phyloP scores from a whole-genome alignment of 2,329 filamentous ascomycete species.

The Pseudophaeomoniella oleicola region DNA sequence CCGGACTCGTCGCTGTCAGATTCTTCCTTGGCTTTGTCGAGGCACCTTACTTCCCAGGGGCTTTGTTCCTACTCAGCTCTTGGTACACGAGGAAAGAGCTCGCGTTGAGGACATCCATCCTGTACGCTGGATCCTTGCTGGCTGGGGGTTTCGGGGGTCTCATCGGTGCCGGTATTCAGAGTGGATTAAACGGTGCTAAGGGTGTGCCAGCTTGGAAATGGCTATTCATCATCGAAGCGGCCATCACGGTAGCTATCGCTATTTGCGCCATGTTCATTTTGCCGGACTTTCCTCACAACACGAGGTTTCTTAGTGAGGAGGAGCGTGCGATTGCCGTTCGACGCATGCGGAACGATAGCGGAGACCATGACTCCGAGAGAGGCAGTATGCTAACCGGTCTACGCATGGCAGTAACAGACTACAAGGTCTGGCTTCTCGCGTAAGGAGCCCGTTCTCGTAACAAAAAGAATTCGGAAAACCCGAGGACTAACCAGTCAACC shows the following conservation, averaged over 20 bases:
- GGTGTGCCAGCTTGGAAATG: slow-evolving; percentile 46
- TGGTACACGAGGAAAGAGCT: slow-evolving; percentile 52
- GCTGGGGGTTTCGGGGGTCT: slow-evolving; percentile 47
- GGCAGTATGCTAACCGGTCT: slow-evolving; percentile 25
- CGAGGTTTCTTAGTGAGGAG: slow-evolving; percentile 12
- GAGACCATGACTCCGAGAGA: slow-evolving; percentile 24
- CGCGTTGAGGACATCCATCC: slow-evolving; percentile 35
- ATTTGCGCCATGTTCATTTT: slow-evolving; percentile 25
- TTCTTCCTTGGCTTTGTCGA: slow-evolving; percentile 26
- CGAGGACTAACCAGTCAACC: slow-evolving; percentile 13
- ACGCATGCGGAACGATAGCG: slow-evolving; percentile 29
- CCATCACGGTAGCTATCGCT: slow-evolving; percentile 28
- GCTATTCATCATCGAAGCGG: slow-evolving; percentile 44
- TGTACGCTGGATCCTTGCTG: slow-evolving; percentile 46
- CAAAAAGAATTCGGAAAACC: not conserved
- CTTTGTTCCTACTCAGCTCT: slow-evolving; percentile 47
- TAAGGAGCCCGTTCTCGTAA: slow-evolving; percentile 1
- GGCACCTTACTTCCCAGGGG: slow-evolving; percentile 44
- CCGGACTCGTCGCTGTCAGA: slow-evolving; percentile 24
- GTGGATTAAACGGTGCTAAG: slow-evolving; percentile 40
- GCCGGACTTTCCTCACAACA: slow-evolving; percentile 26
- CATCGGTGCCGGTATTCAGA: slow-evolving; percentile 41
- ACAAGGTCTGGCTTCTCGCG: slow-evolving; percentile 9
- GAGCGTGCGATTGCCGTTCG: slow-evolving; percentile 26
- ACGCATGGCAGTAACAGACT: no score